Evolutionary conservation across 1,284 basidiomycete species (phyloP), one percentile per base, ranked within the genome.

Genomic region (Acaromyces ingoldii): DNA sequence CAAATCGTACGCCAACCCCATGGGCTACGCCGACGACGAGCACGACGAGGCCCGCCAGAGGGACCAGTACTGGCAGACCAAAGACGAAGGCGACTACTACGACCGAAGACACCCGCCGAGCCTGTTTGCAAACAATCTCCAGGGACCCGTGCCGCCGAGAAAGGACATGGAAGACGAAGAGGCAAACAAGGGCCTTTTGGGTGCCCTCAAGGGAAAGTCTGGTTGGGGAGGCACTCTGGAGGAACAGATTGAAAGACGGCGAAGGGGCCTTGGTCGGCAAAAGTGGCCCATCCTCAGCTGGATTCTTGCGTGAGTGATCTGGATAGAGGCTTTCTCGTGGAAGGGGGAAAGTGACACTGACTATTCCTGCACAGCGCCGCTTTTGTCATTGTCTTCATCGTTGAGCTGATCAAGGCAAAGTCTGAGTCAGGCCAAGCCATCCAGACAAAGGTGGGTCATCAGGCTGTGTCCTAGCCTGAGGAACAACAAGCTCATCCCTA

Each of bases 181-280:
- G 4, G 22, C 22, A n/a, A 51, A 44, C 9, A n/a, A 26, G 17
- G 45, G 37, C 11, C 33, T 22, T n/a, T 38, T 46, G 10, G 37
- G n/a, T 17, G 37, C 24, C 10, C 25, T 41, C 22, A 13, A 26
- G 21, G 38, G 33, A 1, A 21, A 45, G 25, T 9, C 40, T 15
- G 56, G 42, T 49, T 60, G 11, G 55, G 56, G 58, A 19, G 69
- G 65, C 4, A 49, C 72, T n/a, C 47, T 69, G 1, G 60, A 64
- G 9, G 48, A 72, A 24, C 65, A 70, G 51, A 71, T 77, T 10
- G 64, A 67, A 43, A 66, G 74, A 38, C 72, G 76, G 42, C 85
- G 83, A 68, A 81, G 86, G 40, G 88, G 89, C 1, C 81, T 92
- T 37, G 88, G 87, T 4, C 81, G 88, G 19, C 92, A 97, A 76